Evolutionary conservation across 371 early-diverging fungal species (phyloP).

Genomic region (Mucor mucedo): DNA sequence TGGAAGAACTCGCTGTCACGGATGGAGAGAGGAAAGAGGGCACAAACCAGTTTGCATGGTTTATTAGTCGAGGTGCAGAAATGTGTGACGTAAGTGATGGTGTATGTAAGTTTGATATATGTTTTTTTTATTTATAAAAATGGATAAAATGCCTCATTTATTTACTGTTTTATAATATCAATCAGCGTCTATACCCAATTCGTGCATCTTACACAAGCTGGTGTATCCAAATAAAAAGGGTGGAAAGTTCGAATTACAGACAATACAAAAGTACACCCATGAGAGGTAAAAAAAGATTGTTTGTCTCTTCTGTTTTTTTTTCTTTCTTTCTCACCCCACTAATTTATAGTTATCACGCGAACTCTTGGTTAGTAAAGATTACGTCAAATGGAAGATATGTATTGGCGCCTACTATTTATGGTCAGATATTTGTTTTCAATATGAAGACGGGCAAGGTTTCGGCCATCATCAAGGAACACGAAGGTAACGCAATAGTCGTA

Average conservation of each 20-base stretch:
- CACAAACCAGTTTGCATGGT: conserved; percentile 60
- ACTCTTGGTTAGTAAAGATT: conserved; percentile 91
- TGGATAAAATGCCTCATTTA: neutral
- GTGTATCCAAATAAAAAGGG: conserved; percentile 74
- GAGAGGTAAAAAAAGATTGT: conserved; percentile 62
- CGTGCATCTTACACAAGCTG: conserved; percentile 80
- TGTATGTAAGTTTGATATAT: conserved; percentile 69
- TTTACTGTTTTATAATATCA: too few relatives aligned
- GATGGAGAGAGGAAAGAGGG: neutral
- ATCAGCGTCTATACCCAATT: conserved; percentile 79
- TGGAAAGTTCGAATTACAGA: conserved; percentile 72
- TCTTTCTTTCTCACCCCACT: neutral
- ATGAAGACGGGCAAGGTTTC: conserved; percentile 75
- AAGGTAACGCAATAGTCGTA: conserved; percentile 50
- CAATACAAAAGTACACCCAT: conserved; percentile 73
- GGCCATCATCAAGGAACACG: conserved; percentile 78
- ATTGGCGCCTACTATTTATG: conserved; percentile 86
- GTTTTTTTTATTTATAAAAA: conserved; percentile 42
- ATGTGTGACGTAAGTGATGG: conserved; percentile 83
- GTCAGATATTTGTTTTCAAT: conserved; percentile 83
- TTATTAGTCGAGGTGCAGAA: conserved; percentile 88
- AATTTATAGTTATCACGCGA: conserved; percentile 72
- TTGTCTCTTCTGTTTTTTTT: neutral
- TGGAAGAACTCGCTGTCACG: conserved; percentile 9
- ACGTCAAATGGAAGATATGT: conserved; percentile 86